phyloP scores from a whole-genome alignment of 257 asterid genomes.

The Fraxinus excelsior region DNA sequence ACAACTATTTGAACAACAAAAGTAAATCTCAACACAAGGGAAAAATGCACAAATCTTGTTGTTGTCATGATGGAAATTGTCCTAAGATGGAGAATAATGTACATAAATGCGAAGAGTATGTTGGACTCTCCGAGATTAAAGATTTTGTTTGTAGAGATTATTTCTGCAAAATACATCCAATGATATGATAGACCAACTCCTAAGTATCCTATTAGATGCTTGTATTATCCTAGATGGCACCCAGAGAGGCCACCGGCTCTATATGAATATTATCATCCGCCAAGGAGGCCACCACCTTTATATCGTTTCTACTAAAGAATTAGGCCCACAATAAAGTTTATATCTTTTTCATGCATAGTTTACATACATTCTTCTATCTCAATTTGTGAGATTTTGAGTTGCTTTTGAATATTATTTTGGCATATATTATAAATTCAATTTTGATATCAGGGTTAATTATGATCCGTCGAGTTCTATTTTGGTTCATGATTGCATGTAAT shows the following conservation, averaged over 20 bases:
- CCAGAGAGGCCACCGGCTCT: constrained; percentile 8
- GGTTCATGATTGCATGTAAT: too few species aligned
- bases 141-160: constrained; percentile 18
- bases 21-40: background rate
- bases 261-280: constrained; percentile 10
- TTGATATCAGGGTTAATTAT: too few species aligned
- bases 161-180: constrained; percentile 25
- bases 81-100: constrained; percentile 24
- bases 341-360: background rate
- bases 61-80: constrained; percentile 18
- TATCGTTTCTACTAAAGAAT: constrained; percentile 21
- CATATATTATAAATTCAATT: too few species aligned
- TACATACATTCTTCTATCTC: background rate
- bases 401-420: background rate
- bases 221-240: constrained; percentile 16
- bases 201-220: background rate
- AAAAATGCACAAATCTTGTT: constrained; percentile 10
- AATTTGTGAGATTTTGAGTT: background rate
- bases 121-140: background rate
- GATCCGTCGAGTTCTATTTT: too few species aligned
- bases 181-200: constrained; percentile 4
- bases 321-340: background rate
- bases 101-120: constrained; percentile 37
- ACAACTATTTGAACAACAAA: background rate
- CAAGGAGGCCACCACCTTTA: constrained; percentile 25